These are phyloP conservation scores for Colletotrichum caudatum DNA, from an alignment of 2,329 filamentous ascomycete genomes.

Conservation along the genomic window DNA sequence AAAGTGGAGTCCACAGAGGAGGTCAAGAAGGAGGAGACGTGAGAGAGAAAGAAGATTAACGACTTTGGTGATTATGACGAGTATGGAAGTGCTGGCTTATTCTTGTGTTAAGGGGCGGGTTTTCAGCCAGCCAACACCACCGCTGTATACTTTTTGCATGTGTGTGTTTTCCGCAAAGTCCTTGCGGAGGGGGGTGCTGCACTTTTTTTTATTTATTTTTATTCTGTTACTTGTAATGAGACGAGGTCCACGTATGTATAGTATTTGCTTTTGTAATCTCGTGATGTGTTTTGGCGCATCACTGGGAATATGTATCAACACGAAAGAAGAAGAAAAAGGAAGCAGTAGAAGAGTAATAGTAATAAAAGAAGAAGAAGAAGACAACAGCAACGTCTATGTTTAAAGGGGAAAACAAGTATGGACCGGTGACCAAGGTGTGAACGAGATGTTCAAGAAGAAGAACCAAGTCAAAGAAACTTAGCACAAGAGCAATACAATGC, in stretches of 20 bases:
- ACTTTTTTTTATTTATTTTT: neutral
- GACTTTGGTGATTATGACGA: slow-evolving; percentile 13
- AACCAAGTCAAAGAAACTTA: neutral
- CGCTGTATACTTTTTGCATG: neutral
- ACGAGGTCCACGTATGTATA: slow-evolving; percentile 38
- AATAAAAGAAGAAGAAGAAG: neutral
- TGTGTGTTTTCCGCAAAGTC: neutral
- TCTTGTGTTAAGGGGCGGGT: neutral
- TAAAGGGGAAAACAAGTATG: neutral
- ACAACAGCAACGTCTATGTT: neutral
- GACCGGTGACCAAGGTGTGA: too few species aligned
- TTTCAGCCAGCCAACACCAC: neutral
- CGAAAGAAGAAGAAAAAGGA: neutral
- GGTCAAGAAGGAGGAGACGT: slow-evolving; percentile 28
- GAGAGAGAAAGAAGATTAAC: slow-evolving; percentile 4
- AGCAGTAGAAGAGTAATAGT: too few species aligned
- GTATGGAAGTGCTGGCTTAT: neutral
- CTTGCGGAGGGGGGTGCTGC: neutral
- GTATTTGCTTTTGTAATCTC: slow-evolving; percentile 9
- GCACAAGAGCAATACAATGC: neutral
- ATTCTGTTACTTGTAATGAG: slow-evolving; percentile 21
- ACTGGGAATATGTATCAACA: slow-evolving; percentile 31
- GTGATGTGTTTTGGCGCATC: slow-evolving; percentile 23
- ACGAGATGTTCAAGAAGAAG: neutral
- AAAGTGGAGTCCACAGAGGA: slow-evolving; percentile 18